Evolutionary conservation across 805 yeast species (phyloP).

Genomic region (Starmera quercuum): DNA sequence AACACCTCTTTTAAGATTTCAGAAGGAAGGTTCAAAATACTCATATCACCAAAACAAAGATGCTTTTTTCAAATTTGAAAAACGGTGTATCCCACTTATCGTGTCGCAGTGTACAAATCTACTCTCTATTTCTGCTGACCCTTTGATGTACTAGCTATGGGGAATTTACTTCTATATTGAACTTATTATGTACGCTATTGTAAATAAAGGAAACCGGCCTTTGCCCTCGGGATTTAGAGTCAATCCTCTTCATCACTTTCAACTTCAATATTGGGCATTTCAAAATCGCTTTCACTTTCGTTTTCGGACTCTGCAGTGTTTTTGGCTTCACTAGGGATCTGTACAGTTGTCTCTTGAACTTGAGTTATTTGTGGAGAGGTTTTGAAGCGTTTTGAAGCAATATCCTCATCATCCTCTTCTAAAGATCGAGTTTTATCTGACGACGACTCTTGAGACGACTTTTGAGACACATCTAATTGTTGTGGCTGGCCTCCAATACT

Average conservation of each 20-base stretch:
- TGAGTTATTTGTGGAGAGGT: background rate
- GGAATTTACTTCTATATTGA: background rate
- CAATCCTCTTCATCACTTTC: constrained; percentile 38
- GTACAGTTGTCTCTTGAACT: too few species aligned
- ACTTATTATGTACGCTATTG: background rate
- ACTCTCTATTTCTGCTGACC: too few species aligned
- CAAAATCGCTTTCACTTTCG: constrained; percentile 38
- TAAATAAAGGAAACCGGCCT: background rate
- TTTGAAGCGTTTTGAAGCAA: constrained; percentile 19
- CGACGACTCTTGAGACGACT: too few species aligned
- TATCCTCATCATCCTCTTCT: constrained; percentile 12
- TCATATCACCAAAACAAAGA: background rate
- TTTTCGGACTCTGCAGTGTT: constrained; percentile 14
- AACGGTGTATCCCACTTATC: too few species aligned
- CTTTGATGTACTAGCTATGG: too few species aligned
- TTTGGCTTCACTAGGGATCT: constrained; percentile 6
- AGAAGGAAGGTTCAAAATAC: background rate
- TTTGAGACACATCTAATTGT: too few species aligned
- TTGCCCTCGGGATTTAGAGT: constrained; percentile 13
- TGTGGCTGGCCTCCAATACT: too few species aligned
- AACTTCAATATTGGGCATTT: constrained; percentile 38
- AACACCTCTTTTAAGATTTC: background rate
- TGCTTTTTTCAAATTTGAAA: too few species aligned
- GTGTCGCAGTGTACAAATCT: too few species aligned
- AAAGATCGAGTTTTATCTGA: constrained; percentile 14